Conservation (phyloP, 164 flowering plant genomes). For the Echeveria elegans region DNA sequence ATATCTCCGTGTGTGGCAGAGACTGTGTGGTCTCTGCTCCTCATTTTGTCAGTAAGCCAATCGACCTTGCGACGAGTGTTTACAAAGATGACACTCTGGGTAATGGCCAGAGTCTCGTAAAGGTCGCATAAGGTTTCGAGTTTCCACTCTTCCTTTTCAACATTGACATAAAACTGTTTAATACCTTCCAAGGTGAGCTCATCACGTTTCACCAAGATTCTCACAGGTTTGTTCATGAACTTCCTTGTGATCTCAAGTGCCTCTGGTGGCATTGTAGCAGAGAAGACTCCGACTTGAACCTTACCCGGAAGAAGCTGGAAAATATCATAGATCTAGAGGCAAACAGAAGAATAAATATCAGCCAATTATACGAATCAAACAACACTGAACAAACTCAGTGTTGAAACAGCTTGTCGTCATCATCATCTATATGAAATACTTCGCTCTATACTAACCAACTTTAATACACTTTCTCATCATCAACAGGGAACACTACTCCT, state of each 20-base stretch:
- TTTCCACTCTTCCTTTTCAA: conserved; percentile 85
- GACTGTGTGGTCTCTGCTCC: conserved; percentile 80
- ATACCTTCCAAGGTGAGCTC: conserved; percentile 91
- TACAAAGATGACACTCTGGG: conserved; percentile 84
- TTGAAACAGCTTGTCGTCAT: neutral
- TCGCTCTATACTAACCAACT: neutral
- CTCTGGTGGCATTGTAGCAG: conserved; percentile 90
- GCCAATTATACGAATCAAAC: neutral
- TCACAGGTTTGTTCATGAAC: conserved; percentile 84
- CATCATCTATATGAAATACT: neutral
- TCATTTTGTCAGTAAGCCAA: conserved; percentile 86
- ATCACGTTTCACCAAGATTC: conserved; percentile 76
- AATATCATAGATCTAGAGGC: conserved; percentile 78
- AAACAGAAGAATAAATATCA: conserved; percentile 3
- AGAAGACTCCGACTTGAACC: conserved; percentile 76
- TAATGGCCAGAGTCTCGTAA: conserved; percentile 78
- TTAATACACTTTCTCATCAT: neutral
- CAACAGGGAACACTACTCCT: neutral
- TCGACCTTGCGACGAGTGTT: conserved; percentile 92
- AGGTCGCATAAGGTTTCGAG: conserved; percentile 79
- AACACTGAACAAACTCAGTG: neutral
- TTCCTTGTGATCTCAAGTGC: conserved; percentile 79
- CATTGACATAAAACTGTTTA: conserved; percentile 75
- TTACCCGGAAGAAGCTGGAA: conserved; percentile 74
- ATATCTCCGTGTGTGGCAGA: conserved; percentile 90